These are phyloP conservation scores for Fusarium guadeloupense DNA, from an alignment of 2,329 filamentous ascomycete genomes.

Conservation along the genomic window DNA sequence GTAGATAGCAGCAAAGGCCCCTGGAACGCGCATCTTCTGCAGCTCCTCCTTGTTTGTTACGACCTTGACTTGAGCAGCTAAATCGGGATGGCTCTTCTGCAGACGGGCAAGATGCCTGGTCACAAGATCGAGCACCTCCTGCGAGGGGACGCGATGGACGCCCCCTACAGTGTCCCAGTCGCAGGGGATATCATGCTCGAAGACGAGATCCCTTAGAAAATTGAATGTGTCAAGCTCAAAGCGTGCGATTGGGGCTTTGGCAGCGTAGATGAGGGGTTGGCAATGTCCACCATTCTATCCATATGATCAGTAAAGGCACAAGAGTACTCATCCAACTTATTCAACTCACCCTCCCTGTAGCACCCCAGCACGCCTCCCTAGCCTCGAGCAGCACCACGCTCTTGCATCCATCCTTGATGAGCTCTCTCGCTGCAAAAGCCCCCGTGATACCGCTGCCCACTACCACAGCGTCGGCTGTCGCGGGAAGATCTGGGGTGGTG, in stretches of 20 bases:
- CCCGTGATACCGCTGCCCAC: conserved; percentile 82
- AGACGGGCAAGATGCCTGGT: conserved; percentile 62
- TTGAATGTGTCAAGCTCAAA: conserved; percentile 78
- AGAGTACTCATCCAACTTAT: neutral
- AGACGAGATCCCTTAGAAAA: conserved; percentile 67
- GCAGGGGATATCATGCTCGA: conserved; percentile 68
- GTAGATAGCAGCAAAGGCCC: conserved; percentile 70
- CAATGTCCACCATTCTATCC: conserved; percentile 79
- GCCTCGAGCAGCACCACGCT: conserved; percentile 79
- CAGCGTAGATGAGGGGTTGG: conserved; percentile 73
- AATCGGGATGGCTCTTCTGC: conserved; percentile 61
- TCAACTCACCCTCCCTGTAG: conserved; percentile 76
- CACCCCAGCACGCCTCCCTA: conserved; percentile 81
- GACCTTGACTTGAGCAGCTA: conserved; percentile 60
- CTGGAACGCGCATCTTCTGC: conserved; percentile 62
- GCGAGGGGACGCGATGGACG: conserved; percentile 70
- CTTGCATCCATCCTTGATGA: conserved; percentile 59
- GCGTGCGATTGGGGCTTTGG: conserved; percentile 66
- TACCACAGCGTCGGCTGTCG: conserved; percentile 72
- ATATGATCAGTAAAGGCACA: conserved; percentile 6
- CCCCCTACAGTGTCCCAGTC: conserved; percentile 73
- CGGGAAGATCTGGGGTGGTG: conserved; percentile 71
- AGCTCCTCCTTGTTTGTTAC: conserved; percentile 54
- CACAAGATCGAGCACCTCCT: conserved; percentile 63
- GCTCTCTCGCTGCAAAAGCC: conserved; percentile 72